Evolutionary conservation across 1,139 yeast genomes (phyloP), one percentile per base, ranked within the genome.

Genomic region (Pneumocystis wakefieldiae): DNA sequence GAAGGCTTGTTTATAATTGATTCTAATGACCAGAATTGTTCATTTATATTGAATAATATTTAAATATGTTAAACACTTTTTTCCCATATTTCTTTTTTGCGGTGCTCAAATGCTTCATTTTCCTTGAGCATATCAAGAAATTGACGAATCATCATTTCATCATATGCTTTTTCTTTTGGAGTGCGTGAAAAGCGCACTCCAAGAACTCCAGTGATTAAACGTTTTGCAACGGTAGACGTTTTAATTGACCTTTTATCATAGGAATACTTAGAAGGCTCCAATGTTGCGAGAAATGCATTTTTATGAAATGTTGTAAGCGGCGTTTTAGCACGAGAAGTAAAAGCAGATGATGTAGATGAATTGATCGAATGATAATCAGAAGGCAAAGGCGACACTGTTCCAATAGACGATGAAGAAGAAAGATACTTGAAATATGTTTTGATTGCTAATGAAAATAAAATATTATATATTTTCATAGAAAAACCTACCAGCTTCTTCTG

Each of bases 391-490:
- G 60, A 61, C n/a, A 63, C 60, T 3, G 59, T 63, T 61, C 64
- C 64, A 7, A 63, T 53, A 24, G 64, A 63, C 24, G 41, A 38
- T 28, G 59, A 59, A 8, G 64, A 63, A 19, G 64, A 61, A n/a
- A 63, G 61, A 36, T 63, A 63, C 29, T 59, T 39, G 15, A 63
- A 63, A 57, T 63, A 63, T 12, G 64, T 63, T 24, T 63, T 61
- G 36, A 57, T 57, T 10, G 64, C 64, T 39, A 35, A 42, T 37
- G 10, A 63, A n/a, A 37, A 37, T 41, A 19, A 41, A 12, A 15
- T 3, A 10, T 17, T 17, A n/a, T 24, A 6, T 24, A 6, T 48
- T 48, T 19, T 10, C 14, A 24, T 48, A 48, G 7, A 10, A 24
- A 24, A 24, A 24, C 3, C 24, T 48, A 48, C 55, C 55, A 8